These are phyloP conservation scores for Helminthosporium solani DNA, from an alignment of 2,329 filamentous ascomycete genomes.

Conservation along the genomic window DNA sequence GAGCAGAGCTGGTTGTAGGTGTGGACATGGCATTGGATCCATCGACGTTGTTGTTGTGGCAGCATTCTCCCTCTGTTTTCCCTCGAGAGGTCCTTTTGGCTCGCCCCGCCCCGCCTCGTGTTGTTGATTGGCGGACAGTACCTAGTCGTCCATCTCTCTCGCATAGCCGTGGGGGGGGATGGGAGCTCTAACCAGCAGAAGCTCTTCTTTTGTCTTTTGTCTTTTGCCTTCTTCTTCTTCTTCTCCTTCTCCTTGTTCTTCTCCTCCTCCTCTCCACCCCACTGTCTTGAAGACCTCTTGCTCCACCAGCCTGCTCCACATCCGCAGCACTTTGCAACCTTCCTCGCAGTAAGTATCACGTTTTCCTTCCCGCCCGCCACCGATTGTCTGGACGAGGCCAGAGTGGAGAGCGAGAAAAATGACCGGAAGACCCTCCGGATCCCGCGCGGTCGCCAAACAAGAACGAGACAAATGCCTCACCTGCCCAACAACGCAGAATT, in stretches of 20 bases:
- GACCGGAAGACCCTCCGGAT: constrained; percentile 31
- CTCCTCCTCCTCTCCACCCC: neutral
- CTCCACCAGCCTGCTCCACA: neutral
- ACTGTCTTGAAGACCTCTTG: too few species aligned
- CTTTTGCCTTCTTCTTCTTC: neutral
- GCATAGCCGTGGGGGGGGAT: too few species aligned
- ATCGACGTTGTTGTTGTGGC: neutral
- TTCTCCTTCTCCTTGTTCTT: neutral
- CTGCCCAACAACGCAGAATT: constrained; percentile 27
- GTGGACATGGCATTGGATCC: neutral
- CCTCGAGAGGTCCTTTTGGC: constrained; percentile 5
- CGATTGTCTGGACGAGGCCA: constrained; percentile 15
- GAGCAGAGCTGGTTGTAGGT: neutral
- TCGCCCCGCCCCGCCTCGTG: constrained; percentile 7
- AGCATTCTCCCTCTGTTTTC: neutral
- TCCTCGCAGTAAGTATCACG: constrained; percentile 30
- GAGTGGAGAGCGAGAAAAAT: constrained; percentile 18
- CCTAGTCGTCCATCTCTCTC: neutral
- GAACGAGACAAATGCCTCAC: constrained; percentile 37
- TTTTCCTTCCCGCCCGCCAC: constrained; percentile 14
- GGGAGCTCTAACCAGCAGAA: too few species aligned
- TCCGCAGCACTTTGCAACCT: constrained; percentile 6
- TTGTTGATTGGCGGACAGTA: constrained; percentile 1
- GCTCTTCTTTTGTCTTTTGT: neutral
- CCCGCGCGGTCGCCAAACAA: constrained; percentile 27